Base-by-base conservation (phyloP, 2,329 filamentous ascomycete species). In the Thermothelomyces thermophilus region DNA sequence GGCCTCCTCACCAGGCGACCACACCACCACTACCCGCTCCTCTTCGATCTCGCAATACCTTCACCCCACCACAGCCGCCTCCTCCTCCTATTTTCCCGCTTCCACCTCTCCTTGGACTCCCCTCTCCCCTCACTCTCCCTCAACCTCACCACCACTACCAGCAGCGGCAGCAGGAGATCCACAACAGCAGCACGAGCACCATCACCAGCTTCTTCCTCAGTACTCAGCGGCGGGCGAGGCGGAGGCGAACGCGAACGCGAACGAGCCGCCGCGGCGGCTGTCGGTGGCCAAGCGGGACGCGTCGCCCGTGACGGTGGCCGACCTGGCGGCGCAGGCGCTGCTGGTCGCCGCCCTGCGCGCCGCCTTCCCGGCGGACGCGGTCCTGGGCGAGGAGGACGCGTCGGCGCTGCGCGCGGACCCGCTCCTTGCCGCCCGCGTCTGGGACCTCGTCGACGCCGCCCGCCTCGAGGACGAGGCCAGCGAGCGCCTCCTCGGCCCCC, bases 271-370 rank as follows among this genome's bases (percentile, higher is more conserved):
- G 13, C 50, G 45, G 19, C 41, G 35, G 35, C 10, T 43, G 16
- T 52, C 46, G 9, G 24, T 46, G 14, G 46, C 85, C 67, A 98
- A 98, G 74, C 85, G 88, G 69, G 93, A 98, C 76, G 89, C 88
- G 66, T 95, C 90, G 9, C 93, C 93, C 58, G 93, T 98, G 62
- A 98, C 93, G 16, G 93, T 97, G 62, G 93, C 91, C 67, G 93
- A 98, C 73, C 97, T 95, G 68, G 93, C 93, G 64, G 94, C 93
- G 33, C 93, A 98, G 73, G 90, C 93, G 28, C 81, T 98, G 58
- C 95, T 98, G 70, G 95, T 97, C 64, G 79, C 84, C 50, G 91
- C 91, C 24, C 84, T 98, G 59, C 84, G 84, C 69, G 81, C 87
- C 70, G 88, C 86, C 70, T 98, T 98, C 73, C 93, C 93, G 16